Evolutionary conservation across 1,139 yeast species (phyloP).

Genomic region (Entelexis sorbosivorans): DNA sequence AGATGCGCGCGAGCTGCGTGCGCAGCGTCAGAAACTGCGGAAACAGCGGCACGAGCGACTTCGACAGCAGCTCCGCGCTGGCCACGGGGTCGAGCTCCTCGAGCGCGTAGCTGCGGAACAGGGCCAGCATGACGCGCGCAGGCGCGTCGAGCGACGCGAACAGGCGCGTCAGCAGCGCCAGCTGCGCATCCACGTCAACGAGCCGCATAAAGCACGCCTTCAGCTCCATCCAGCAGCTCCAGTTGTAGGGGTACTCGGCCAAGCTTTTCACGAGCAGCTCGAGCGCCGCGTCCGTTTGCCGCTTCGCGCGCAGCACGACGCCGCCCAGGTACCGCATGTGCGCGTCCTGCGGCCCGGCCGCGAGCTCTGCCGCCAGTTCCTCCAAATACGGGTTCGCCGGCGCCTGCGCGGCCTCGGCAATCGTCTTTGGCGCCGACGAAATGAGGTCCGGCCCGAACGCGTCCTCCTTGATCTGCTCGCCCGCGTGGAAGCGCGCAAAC

Average conservation of each 20-base stretch:
- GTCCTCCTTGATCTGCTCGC: conserved; percentile 65
- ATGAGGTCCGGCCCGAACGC: conserved; percentile 53
- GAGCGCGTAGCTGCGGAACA: conserved; percentile 14
- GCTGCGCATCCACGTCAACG: conserved; percentile 21
- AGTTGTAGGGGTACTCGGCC: conserved; percentile 63
- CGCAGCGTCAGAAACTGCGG: conserved; percentile 11
- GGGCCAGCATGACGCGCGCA: conserved; percentile 9
- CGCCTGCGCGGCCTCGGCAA: conserved; percentile 14
- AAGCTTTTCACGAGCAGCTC: conserved; percentile 48
- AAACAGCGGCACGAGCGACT: conserved; percentile 52
- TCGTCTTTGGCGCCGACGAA: conserved; percentile 35
- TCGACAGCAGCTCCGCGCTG: conserved; percentile 8
- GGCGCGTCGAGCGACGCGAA: conserved; percentile 3
- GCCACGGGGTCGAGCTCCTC: conserved; percentile 19
- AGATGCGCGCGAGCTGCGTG: conserved; percentile 32
- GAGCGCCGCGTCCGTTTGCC: conserved; percentile 50
- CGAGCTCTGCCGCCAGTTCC: conserved; percentile 29
- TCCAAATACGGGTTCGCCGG: conserved; percentile 31
- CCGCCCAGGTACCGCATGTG: conserved; percentile 57
- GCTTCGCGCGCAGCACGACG: conserved; percentile 50
- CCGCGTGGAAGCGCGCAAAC: conserved; percentile 57
- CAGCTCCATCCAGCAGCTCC: conserved; percentile 91
- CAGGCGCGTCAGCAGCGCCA: conserved; percentile 21
- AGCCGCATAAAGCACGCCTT: conserved; percentile 42
- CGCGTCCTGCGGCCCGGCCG: conserved; percentile 30